Conservation (phyloP, 345 rosid genomes). For the Boechera retrofracta region DNA sequence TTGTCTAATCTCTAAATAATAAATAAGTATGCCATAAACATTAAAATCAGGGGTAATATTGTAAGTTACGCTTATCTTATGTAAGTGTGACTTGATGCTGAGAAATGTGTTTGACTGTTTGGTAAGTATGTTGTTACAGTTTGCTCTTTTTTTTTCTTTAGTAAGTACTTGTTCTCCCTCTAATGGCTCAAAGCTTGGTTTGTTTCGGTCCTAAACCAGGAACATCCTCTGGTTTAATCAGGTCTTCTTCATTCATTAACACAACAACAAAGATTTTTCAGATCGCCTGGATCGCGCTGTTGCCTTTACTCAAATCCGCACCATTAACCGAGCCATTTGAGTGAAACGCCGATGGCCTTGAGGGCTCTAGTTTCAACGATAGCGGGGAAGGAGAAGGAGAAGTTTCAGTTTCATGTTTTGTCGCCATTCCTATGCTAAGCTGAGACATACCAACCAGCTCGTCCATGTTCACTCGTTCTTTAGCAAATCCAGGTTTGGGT, state of each 20-base stretch:
- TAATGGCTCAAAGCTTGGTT: slow-evolving; percentile 16
- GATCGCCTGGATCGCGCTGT: slow-evolving; percentile 71
- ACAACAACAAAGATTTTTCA: slow-evolving; percentile 41
- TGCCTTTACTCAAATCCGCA: slow-evolving; percentile 62
- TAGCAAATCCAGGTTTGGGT: slow-evolving; percentile 72
- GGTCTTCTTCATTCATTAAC: slow-evolving; percentile 25
- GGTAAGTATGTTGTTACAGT: slow-evolving; percentile 37
- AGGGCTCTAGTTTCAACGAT: slow-evolving; percentile 76
- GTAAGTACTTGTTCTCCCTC: slow-evolving; percentile 6
- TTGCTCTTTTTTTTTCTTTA: slow-evolving; percentile 22
- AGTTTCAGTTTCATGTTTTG: slow-evolving; percentile 51
- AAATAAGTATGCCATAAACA: neutral
- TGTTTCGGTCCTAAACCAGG: slow-evolving; percentile 23
- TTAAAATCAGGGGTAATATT: neutral
- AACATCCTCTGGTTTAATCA: slow-evolving; percentile 26
- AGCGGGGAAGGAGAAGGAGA: slow-evolving; percentile 44
- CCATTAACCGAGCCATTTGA: slow-evolving; percentile 61
- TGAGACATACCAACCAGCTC: slow-evolving; percentile 83
- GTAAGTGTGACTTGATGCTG: slow-evolving; percentile 36
- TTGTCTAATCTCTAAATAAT: slow-evolving; percentile 9
- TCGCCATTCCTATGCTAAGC: slow-evolving; percentile 62
- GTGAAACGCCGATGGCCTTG: slow-evolving; percentile 85
- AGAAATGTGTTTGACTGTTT: slow-evolving; percentile 29
- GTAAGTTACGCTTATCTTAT: slow-evolving; percentile 21
- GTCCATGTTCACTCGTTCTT: slow-evolving; percentile 77